Conservation (phyloP, 495 filamentous ascomycete species). For the Alectoria sarmentosa region DNA sequence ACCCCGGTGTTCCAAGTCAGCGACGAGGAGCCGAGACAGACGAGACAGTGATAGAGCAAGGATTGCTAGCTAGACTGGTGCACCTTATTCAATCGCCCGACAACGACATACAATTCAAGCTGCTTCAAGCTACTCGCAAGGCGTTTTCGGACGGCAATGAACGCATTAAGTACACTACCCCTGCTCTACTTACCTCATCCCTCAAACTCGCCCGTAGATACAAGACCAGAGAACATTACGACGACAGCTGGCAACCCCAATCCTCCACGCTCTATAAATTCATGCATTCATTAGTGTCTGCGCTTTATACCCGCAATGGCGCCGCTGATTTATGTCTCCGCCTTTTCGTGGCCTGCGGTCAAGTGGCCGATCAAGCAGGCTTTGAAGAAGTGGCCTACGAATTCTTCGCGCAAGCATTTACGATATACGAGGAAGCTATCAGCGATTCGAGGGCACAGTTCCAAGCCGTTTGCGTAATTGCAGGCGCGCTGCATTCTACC, state of each 20-base stretch:
- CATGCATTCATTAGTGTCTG: conserved; percentile 77
- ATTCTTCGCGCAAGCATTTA: conserved; percentile 97
- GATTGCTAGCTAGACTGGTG: conserved; percentile 85
- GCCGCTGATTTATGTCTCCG: conserved; percentile 81
- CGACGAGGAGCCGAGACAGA: conserved; percentile 71
- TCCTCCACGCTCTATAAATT: conserved; percentile 89
- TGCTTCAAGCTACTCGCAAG: conserved; percentile 82
- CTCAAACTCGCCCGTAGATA: conserved; percentile 84
- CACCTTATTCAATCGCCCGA: conserved; percentile 76
- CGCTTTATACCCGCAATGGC: conserved; percentile 80
- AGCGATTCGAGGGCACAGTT: conserved; percentile 94
- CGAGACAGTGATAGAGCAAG: conserved; percentile 95
- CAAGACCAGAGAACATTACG: conserved; percentile 88
- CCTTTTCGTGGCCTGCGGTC: conserved; percentile 83
- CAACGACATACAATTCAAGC: conserved; percentile 91
- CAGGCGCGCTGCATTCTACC: conserved; percentile 77
- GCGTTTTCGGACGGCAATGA: conserved; percentile 91
- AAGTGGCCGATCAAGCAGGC: conserved; percentile 84
- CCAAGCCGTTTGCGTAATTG: conserved; percentile 93
- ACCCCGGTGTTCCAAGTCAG: conserved; percentile 66
- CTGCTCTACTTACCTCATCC: conserved; percentile 82
- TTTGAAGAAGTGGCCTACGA: conserved; percentile 97
- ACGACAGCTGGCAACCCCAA: conserved; percentile 90
- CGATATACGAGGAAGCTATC: conserved; percentile 93
- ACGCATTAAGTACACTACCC: conserved; percentile 89